Evolutionary conservation across 805 yeast species (phyloP).

Genomic region (Metschnikowia matae): DNA sequence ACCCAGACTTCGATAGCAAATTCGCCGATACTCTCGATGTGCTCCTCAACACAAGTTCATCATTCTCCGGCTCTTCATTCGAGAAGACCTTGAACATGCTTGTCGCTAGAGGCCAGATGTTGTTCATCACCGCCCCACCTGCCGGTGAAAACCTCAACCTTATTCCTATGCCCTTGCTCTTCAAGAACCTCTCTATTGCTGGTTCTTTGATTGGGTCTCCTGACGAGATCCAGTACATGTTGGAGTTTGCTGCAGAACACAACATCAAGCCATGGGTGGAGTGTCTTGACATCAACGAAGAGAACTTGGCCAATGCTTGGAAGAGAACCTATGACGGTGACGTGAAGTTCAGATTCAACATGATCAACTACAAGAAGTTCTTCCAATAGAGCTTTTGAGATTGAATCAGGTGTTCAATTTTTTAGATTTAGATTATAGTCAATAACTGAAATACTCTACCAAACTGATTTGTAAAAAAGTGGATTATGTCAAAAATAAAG

Average conservation of each 20-base stretch:
- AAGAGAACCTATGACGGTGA: slow-evolving; percentile 9
- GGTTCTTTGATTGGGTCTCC: slow-evolving; percentile 11
- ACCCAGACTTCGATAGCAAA: slow-evolving; percentile 17
- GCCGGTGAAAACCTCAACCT: slow-evolving; percentile 5
- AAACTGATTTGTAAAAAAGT: too few species aligned
- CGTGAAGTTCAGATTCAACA: slow-evolving; percentile 9
- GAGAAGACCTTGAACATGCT: slow-evolving; percentile 7
- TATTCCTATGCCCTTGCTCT: slow-evolving; percentile 3
- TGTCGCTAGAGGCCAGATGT: slow-evolving; percentile 9
- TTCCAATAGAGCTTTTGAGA: not conserved
- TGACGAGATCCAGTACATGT: slow-evolving; percentile 9
- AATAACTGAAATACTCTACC: too few species aligned
- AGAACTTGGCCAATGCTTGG: slow-evolving; percentile 10
- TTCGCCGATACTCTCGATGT: slow-evolving; percentile 8
- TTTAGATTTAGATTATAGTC: too few species aligned
- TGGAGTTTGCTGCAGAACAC: slow-evolving; percentile 8
- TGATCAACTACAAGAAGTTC: slow-evolving; percentile 10
- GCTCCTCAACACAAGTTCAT: slow-evolving; percentile 10
- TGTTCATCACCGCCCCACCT: slow-evolving; percentile 13
- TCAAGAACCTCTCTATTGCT: slow-evolving; percentile 7
- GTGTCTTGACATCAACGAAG: slow-evolving; percentile 9
- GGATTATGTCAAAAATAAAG: too few species aligned
- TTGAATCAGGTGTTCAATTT: too few species aligned
- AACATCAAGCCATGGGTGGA: slow-evolving; percentile 13
- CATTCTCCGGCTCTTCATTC: slow-evolving; percentile 13